These are phyloP conservation scores for Mortierella sp. DNA, from an alignment of 371 early-diverging fungal species.

Conservation along the genomic window DNA sequence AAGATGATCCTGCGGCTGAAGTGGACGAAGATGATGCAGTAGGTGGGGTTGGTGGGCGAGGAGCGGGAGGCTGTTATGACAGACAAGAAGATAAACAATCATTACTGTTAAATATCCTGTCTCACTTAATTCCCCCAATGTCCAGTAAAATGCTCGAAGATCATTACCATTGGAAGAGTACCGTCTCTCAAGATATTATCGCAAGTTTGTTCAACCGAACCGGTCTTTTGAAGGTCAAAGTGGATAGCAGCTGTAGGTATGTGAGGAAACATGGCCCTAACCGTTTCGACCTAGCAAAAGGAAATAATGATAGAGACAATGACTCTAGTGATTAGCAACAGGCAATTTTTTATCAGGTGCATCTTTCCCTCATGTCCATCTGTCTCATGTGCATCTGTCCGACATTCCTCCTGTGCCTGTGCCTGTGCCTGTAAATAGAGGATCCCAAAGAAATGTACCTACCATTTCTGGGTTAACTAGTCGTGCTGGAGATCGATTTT, in stretches of 20 bases:
- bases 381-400: neutral
- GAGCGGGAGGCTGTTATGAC: slow-evolving; percentile 45
- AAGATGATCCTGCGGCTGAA: slow-evolving; percentile 48
- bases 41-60: slow-evolving; percentile 44
- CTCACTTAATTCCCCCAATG: too few species aligned
- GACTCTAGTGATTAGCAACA: neutral
- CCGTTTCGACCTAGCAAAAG: slow-evolving; percentile 72
- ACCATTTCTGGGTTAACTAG: slow-evolving; percentile 76
- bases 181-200: slow-evolving; percentile 89
- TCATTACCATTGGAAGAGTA: slow-evolving; percentile 75
- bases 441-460: slow-evolving; percentile 4
- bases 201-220: slow-evolving; percentile 88
- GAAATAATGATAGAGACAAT: neutral
- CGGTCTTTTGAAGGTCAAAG: slow-evolving; percentile 87
- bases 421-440: neutral
- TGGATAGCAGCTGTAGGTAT: slow-evolving; percentile 87
- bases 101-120: neutral
- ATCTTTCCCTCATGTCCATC: neutral
- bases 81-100: neutral
- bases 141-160: neutral
- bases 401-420: neutral
- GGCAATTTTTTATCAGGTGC: too few species aligned
- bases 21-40: slow-evolving; percentile 43
- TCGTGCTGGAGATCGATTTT: slow-evolving; percentile 60
- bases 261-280: slow-evolving; percentile 89